These are phyloP conservation scores for Penicillium desertorum DNA, from an alignment of 495 filamentous ascomycete species.

Conservation along the genomic window DNA sequence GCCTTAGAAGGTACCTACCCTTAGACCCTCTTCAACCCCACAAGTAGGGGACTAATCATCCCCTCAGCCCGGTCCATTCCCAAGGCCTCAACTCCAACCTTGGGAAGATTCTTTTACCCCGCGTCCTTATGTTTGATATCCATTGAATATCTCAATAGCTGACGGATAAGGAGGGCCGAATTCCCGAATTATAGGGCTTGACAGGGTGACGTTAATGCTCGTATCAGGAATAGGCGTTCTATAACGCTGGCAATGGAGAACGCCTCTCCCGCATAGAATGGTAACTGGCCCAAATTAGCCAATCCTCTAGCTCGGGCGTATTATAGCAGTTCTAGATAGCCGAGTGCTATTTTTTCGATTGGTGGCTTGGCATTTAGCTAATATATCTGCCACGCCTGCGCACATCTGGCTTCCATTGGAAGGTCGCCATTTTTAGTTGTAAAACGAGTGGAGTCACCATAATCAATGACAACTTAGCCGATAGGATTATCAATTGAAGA, in stretches of 20 bases:
- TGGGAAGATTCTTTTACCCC: neutral
- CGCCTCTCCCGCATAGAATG: conserved; percentile 27
- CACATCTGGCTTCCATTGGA: too few relatives aligned
- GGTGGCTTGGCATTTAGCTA: conserved; percentile 6
- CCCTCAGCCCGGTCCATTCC: neutral
- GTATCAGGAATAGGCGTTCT: conserved; percentile 10
- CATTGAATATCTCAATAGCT: neutral
- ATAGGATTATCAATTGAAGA: neutral
- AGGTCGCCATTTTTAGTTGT: neutral
- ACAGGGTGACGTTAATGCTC: neutral
- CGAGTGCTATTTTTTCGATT: neutral
- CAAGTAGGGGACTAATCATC: neutral
- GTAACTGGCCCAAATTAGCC: conserved; percentile 6
- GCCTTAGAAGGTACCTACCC: neutral
- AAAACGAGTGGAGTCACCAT: neutral
- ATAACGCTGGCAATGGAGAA: conserved; percentile 20
- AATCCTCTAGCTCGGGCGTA: conserved; percentile 7
- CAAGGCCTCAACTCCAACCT: neutral
- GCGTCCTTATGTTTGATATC: conserved; percentile 3
- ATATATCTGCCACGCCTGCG: neutral
- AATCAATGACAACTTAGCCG: conserved; percentile 1
- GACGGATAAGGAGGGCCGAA: neutral
- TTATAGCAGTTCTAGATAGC: conserved; percentile 5
- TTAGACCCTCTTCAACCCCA: neutral
- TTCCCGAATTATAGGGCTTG: neutral